Evolutionary conservation across 2,329 filamentous ascomycete genomes (phyloP), one percentile per base, ranked within the genome.

Genomic region (Penicillium janthinellum): DNA sequence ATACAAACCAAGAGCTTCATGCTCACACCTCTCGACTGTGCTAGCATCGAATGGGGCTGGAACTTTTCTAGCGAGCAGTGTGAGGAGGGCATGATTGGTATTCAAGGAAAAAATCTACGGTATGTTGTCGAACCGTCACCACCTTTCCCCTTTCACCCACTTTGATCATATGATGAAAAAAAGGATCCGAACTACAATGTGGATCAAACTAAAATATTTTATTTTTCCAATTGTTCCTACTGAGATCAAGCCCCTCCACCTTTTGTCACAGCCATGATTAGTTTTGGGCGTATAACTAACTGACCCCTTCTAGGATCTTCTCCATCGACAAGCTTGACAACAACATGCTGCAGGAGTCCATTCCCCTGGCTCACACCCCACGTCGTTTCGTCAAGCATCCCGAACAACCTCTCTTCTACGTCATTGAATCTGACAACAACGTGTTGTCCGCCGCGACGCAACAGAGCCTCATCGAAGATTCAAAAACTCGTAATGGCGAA

Each of bases 21-120:
- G 78, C 88, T 98, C 67, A 97, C 94, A 0, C 95, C 96, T 0
- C 79, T 99, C 34, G 91, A 91, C 74, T 97, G 96, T 70, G 88
- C 89, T 55, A 88, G 90, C 42, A 85, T 99, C 31, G 92, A 96
- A 75, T 97, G 92, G 83, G 93, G 91, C 3, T 96, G 93, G 89
- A 96, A 95, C 70, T 98, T 99, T 73, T 94, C 91, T 75, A 96
- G 93, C 72, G 92, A 96, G 73, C 91, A 96, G 75, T 96, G 93
- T 70, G 88, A 90, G 45, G 91, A 97, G 77, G 93, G 93, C 57
- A 94, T 97, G 83, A 94, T 97, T 56, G 93, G 92, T 61, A 94
- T 97, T 62, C 91, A 96, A 78, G 91, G 88, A 50, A 90, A 94
- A 75, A 95, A 92, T 73, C 77, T 96, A 66, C 86, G 92, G 92